Evolutionary conservation across 2,329 filamentous ascomycete species (phyloP).

Genomic region (Alternaria gansuensis): DNA sequence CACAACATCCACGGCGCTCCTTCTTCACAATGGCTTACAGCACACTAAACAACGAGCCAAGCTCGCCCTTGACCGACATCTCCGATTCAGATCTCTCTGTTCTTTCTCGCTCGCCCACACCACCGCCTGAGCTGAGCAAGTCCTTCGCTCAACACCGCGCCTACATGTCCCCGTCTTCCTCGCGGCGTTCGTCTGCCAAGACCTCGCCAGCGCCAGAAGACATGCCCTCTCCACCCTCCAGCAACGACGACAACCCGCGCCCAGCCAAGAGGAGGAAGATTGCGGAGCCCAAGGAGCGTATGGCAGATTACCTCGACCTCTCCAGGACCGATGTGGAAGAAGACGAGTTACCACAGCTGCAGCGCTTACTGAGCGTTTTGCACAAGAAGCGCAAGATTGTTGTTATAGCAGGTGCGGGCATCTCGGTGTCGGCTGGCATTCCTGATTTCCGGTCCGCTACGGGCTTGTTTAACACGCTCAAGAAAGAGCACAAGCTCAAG

Average conservation of each 20-base stretch:
- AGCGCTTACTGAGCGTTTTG: slow-evolving; percentile 75
- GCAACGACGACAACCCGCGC: slow-evolving; percentile 69
- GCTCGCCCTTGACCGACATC: slow-evolving; percentile 54
- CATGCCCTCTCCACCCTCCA: slow-evolving; percentile 55
- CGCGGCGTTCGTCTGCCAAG: slow-evolving; percentile 57
- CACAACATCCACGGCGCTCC: slow-evolving; percentile 14
- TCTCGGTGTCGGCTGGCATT: slow-evolving; percentile 95
- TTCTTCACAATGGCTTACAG: slow-evolving; percentile 43
- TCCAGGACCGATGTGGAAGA: slow-evolving; percentile 61
- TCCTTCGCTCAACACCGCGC: slow-evolving; percentile 40
- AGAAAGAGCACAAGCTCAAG: slow-evolving; percentile 88
- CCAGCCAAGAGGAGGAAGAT: slow-evolving; percentile 79
- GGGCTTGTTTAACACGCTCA: slow-evolving; percentile 86
- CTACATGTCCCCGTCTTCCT: slow-evolving; percentile 55
- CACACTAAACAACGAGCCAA: slow-evolving; percentile 34
- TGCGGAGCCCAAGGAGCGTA: slow-evolving; percentile 68
- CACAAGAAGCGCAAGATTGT: slow-evolving; percentile 96
- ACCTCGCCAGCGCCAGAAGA: slow-evolving; percentile 58
- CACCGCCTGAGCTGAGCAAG: slow-evolving; percentile 41
- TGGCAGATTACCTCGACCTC: slow-evolving; percentile 83
- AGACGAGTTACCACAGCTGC: slow-evolving; percentile 69
- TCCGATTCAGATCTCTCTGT: slow-evolving; percentile 46
- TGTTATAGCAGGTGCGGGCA: slow-evolving; percentile 93
- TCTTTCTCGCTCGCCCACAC: slow-evolving; percentile 46
- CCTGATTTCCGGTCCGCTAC: slow-evolving; percentile 94